Base-by-base conservation (phyloP, 108 stramenopile genomes). In the Craspedostauros australis region DNA sequence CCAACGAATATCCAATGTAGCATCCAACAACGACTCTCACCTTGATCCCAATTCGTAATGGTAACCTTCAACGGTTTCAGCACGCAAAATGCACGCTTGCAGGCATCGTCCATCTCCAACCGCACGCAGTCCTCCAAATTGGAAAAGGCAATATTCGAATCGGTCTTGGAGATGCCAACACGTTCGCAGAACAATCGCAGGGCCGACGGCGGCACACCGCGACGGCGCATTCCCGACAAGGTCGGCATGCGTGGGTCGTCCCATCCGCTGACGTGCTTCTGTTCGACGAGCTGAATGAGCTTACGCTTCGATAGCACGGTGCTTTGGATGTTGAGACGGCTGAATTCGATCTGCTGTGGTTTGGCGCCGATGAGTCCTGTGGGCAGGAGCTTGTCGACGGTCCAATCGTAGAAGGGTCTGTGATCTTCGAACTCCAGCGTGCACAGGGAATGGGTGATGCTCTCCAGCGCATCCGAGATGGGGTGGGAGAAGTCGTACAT, bases 401-500 rank as follows among this genome's bases (percentile, higher is more conserved):
- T 78, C 94, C 94, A 95, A 58, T 93, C 91, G 55, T 95, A 95
- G 50, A 95, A 74, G 0, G 91, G 91, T 54, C 94, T 66, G 68
- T 95, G 94, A 75, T 88, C 91, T 66, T 91, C 89, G 49, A 95
- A 95, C 58, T 95, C 94, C 46, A 95, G 54, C 9, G 94, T 93
- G 64, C 94, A 95, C 37, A 95, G 65, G 8, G 88, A 91, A 55
- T 95, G 94, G 1, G 91, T 81, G 42, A 95, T 89, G 0, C 80
- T 80, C 52, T 95, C 94, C 27, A 92, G 54, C 1, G 94, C 84
- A 72, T 95, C 94, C 14, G 79, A 57, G 52, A 93, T 91, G n/a
- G 91, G 88, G 65, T 95, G 94, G 20, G 76, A 75, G 60, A 91
- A 93, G 58, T 95, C 94, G 57, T 95, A 95, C 94, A 95, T 95